Evolutionary conservation across 2,329 filamentous ascomycete genomes (phyloP), one percentile per base, ranked within the genome.

Genomic region (Coniella lustricola): DNA sequence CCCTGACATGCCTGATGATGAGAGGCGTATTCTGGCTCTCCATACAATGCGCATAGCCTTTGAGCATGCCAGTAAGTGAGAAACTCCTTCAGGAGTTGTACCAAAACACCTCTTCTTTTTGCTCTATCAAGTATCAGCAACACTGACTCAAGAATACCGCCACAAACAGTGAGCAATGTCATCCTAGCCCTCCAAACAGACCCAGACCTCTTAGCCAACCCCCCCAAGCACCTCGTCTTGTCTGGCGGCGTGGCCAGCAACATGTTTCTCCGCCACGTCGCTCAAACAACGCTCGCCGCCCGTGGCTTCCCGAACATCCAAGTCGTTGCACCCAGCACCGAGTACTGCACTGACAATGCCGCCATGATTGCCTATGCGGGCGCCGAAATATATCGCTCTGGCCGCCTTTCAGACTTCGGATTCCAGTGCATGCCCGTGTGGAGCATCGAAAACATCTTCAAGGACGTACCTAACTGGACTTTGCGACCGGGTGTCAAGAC

Each of bases 301-400:
- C 77, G 85, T 37, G 87, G 87, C 0, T 84, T 81, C 60, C 60
- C 62, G 0, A 58, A 79, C 54, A 64, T 94, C 22, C 58, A 73
- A 10, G 64, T 96, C 7, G 67, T 84, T 25, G 86, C 85, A 48
- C 91, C 93, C n/a, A 90, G 90, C 3, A 66, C 79, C 9, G 72
- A 74, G 36, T 73, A 91, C 46, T 97, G 93, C 62, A 96, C 89
- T 0, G 93, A 98, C 61, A 97, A 98, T 65, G 93, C 93, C 12
- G 88, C 90, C 41, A 98, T 98, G 93, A 90, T 97, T 62, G 91
- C 85, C 1, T 97, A 93, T 91, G 75, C 90, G 1, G 93, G 85
- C 0, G 76, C 90, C 56, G 90, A 97, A 67, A 96, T 98, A 90
- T 96, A 79, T 60, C 77, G 86, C 64, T 80, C 78, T 1, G 90